Evolutionary conservation across 2,329 filamentous ascomycete species (phyloP), one percentile per base, ranked within the genome.

Genomic region (Rasamsonia emersonii): DNA sequence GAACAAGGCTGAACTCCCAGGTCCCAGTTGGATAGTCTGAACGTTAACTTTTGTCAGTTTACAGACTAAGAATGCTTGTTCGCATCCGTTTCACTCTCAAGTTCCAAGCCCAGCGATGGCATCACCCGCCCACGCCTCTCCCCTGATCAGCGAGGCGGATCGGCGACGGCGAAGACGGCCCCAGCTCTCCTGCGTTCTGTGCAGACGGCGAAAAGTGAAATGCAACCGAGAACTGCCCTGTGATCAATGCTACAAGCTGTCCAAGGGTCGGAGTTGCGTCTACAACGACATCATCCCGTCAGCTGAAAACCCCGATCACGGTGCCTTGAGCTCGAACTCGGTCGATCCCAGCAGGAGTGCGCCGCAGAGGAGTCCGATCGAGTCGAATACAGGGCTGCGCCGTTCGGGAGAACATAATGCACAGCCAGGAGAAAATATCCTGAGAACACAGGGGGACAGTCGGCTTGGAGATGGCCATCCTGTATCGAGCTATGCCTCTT

Each of bases 141-240:
- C n/a, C n/a, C n/a, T n/a, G n/a, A n/a, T n/a, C n/a, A n/a, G n/a
- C n/a, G n/a, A n/a, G 11, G 20, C 20, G 20, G 20, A 11, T 20
- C 13, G 18, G 9, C 28, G 28, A 8, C 28, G 28, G 11, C 28
- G n/a, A n/a, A n/a, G 17, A 17, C 32, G 44, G n/a, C 45, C 45
- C 4, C 40, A 47, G 7, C 38, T 34, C 5, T 63, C 59, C 14
- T 65, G 62, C 39, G 56, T 65, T 9, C 64, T 59, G 11, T 67
- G 62, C 41, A 43, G 62, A 10, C 53, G 54, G 31, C 59, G 68
- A 32, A 72, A 72, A 46, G 65, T 72, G 34, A 70, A 68, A 50
- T 72, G 68, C 54, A 65, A 71, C 52, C 71, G 71, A 46, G 56
- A 60, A 28, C 59, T 67, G 35, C 68, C 68, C 14, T 72, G 68